phyloP scores from a whole-genome alignment of 768 basidiomycete species.

The Tulasnella sp. region DNA sequence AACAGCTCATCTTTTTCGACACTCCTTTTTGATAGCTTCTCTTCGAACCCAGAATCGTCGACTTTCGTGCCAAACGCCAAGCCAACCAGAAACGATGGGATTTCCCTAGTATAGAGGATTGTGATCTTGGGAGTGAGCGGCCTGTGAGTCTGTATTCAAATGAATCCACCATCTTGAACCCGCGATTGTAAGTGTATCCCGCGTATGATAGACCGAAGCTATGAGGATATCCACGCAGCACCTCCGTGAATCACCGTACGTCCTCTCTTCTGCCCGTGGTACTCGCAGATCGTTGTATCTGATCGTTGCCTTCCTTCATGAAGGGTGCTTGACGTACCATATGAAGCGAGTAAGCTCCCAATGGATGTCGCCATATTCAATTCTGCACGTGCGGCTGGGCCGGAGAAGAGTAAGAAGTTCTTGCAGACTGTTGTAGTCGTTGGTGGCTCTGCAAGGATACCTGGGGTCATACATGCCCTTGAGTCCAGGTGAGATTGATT shows the following conservation, averaged over 20 bases:
- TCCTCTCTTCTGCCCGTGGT: too few relatives aligned
- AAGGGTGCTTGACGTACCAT: slow-evolving; percentile 55
- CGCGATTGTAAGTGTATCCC: too few relatives aligned
- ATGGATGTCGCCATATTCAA: slow-evolving; percentile 90
- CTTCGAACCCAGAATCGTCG: slow-evolving; percentile 87
- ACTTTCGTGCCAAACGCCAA: slow-evolving; percentile 67
- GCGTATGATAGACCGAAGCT: slow-evolving; percentile 54
- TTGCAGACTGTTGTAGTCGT: slow-evolving; percentile 78
- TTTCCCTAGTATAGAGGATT: slow-evolving; percentile 63
- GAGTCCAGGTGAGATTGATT: slow-evolving; percentile 58
- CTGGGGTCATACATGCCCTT: slow-evolving; percentile 74
- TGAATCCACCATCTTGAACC: background rate
- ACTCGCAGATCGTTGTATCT: too few relatives aligned
- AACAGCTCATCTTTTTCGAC: background rate
- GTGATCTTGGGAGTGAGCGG: slow-evolving; percentile 34
- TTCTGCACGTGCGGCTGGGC: slow-evolving; percentile 76
- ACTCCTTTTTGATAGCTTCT: slow-evolving; percentile 46
- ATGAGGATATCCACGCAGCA: slow-evolving; percentile 89
- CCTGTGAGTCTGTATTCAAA: slow-evolving; percentile 29
- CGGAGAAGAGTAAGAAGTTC: slow-evolving; percentile 84
- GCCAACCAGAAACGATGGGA: slow-evolving; percentile 39
- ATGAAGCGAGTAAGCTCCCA: slow-evolving; percentile 81
- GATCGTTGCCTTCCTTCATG: background rate
- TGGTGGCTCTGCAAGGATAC: slow-evolving; percentile 70
- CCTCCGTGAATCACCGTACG: slow-evolving; percentile 28